Conservation (phyloP, 2,329 filamentous ascomycete genomes). For the Paecilomyces sp. region DNA sequence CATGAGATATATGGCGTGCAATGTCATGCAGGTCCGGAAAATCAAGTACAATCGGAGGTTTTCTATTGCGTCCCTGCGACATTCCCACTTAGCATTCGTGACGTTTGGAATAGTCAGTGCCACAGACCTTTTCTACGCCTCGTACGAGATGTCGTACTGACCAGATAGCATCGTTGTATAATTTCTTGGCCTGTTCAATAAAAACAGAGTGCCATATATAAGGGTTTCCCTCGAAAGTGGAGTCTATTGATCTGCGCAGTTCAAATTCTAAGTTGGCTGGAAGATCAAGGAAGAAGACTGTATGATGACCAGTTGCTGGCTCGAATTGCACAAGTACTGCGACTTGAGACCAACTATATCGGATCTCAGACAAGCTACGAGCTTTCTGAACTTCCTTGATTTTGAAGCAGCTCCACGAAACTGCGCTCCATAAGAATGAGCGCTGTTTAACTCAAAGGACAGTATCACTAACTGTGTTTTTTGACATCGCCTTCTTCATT, state of each 20-base stretch:
- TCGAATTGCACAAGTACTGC: constrained; percentile 15
- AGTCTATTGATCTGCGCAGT: neutral
- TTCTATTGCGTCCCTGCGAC: constrained; percentile 6
- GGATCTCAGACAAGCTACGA: neutral
- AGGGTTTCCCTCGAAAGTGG: constrained; percentile 4
- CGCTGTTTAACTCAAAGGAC: neutral
- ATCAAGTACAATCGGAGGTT: constrained; percentile 5
- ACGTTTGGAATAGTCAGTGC: neutral
- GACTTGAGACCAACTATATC: constrained; percentile 14
- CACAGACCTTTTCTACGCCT: constrained; percentile 19
- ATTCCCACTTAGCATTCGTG: neutral
- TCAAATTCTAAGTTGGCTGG: neutral
- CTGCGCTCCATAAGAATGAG: constrained; percentile 4
- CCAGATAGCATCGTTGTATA: constrained; percentile 24
- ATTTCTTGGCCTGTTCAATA: constrained; percentile 10
- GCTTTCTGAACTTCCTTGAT: constrained; percentile 9
- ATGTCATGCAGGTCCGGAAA: constrained; percentile 23
- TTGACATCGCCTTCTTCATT: neutral
- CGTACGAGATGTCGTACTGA: constrained; percentile 21
- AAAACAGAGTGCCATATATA: constrained; percentile 19
- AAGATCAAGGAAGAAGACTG: constrained; percentile 10
- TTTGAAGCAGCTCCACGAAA: constrained; percentile 18
- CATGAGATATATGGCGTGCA: constrained; percentile 24
- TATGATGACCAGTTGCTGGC: constrained; percentile 1
- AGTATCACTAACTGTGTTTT: neutral